These are phyloP conservation scores for Endothia cerciana DNA, from an alignment of 2,329 filamentous ascomycete genomes.

Conservation along the genomic window DNA sequence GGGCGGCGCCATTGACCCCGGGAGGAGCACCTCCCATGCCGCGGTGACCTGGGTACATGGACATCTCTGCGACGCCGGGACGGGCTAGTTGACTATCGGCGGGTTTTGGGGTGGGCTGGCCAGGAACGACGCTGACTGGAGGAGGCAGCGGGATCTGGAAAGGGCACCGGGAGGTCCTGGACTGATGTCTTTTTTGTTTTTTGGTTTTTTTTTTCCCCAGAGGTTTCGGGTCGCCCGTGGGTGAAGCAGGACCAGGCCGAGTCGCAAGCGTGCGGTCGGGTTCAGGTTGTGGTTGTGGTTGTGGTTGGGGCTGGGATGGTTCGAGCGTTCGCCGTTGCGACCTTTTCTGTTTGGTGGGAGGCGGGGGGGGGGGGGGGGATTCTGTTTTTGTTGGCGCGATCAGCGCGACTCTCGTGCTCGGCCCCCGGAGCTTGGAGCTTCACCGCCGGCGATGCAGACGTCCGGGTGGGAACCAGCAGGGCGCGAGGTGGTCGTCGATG, in stretches of 20 bases:
- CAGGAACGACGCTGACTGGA: not conserved
- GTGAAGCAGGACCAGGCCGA: not conserved
- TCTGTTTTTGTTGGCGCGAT: conserved; percentile 16
- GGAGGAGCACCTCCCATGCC: conserved; percentile 74
- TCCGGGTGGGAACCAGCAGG: not conserved
- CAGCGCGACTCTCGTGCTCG: conserved; percentile 8
- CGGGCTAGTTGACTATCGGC: conserved; percentile 5
- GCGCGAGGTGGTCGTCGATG: not conserved
- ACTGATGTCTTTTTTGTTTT: no score
- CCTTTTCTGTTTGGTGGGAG: no score
- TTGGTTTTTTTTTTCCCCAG: no score
- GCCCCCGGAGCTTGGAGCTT: conserved; percentile 5
- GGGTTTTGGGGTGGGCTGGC: not conserved
- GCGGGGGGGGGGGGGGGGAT: conserved; percentile 7
- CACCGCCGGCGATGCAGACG: conserved; percentile 4
- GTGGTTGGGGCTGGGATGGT: not conserved
- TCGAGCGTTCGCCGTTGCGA: not conserved
- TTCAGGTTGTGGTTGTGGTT: conserved; percentile 12
- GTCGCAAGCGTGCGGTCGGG: conserved; percentile 11
- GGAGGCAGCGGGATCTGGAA: no score
- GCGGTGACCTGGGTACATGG: conserved; percentile 85
- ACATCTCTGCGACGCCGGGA: conserved; percentile 47
- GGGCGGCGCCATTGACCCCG: conserved; percentile 54
- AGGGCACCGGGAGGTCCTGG: no score
- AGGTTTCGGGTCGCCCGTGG: not conserved